These are phyloP conservation scores for Gossypium sturtianum DNA, from an alignment of 345 rosid genomes.

Conservation along the genomic window DNA sequence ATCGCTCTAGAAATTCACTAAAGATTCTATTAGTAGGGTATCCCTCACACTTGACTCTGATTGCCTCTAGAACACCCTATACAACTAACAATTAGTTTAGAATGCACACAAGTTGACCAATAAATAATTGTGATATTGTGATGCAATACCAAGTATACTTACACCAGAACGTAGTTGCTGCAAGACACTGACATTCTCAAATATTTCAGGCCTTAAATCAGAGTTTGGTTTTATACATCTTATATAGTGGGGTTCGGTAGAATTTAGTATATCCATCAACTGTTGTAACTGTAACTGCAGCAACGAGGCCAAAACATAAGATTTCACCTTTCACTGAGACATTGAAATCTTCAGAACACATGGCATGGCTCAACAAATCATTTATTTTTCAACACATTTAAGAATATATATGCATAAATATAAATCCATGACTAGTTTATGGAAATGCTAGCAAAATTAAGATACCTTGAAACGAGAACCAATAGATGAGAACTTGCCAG, in stretches of 20 bases:
- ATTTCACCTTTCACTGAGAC: background rate
- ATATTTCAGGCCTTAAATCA: slow-evolving; percentile 51
- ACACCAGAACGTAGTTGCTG: slow-evolving; percentile 93
- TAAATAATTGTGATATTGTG: background rate
- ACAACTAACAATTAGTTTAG: slow-evolving; percentile 21
- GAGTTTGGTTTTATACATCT: slow-evolving; percentile 92
- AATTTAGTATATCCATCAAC: slow-evolving; percentile 83
- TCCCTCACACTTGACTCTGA: slow-evolving; percentile 83
- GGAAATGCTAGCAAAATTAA: slow-evolving; percentile 10
- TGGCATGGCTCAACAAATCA: slow-evolving; percentile 11
- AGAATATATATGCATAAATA: background rate
- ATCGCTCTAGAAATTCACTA: slow-evolving; percentile 57
- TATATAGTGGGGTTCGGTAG: slow-evolving; percentile 83
- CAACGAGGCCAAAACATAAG: slow-evolving; percentile 27
- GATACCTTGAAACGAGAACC: slow-evolving; percentile 86
- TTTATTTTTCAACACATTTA: background rate
- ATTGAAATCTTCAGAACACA: slow-evolving; percentile 2
- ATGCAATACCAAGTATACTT: slow-evolving; percentile 27
- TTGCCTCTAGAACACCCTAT: slow-evolving; percentile 96
- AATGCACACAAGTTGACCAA: slow-evolving; percentile 16
- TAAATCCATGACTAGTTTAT: background rate
- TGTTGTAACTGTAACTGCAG: slow-evolving; percentile 87
- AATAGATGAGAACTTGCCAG: slow-evolving; percentile 81
- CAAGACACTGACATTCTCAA: slow-evolving; percentile 56
- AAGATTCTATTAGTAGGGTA: slow-evolving; percentile 72